These are phyloP conservation scores for Phytophthora sp. DNA, from an alignment of 352 stramenopile genomes.

Conservation along the genomic window DNA sequence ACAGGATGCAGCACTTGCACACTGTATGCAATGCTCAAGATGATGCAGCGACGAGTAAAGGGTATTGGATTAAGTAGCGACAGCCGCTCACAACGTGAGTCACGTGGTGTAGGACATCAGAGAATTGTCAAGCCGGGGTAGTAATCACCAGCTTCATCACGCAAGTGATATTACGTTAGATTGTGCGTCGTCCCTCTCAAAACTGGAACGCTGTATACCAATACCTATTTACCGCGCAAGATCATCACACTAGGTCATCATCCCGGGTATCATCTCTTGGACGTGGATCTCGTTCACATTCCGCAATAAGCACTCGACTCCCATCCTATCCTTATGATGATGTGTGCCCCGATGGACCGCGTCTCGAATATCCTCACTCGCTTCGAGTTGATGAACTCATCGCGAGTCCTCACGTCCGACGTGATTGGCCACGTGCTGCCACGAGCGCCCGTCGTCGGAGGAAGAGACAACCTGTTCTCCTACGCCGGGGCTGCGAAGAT, in stretches of 20 bases:
- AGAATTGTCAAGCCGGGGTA: too few relatives aligned
- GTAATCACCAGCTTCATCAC: slow-evolving; percentile 6
- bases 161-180: too few relatives aligned
- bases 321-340: not conserved
- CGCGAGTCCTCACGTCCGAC: slow-evolving; percentile 11
- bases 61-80: slow-evolving; percentile 3
- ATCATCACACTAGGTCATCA: too few relatives aligned
- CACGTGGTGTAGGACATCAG: too few relatives aligned
- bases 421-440: slow-evolving; percentile 29
- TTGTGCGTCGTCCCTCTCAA: too few relatives aligned
- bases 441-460: slow-evolving; percentile 4
- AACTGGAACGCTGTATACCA: too few relatives aligned
- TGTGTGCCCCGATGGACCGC: slow-evolving; percentile 18
- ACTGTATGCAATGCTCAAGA: not conserved
- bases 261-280: too few relatives aligned
- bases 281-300: too few relatives aligned
- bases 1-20: not conserved
- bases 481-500: not conserved
- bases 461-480: not conserved
- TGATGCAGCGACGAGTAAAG: not conserved
- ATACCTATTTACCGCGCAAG: too few relatives aligned
- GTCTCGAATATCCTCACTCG: slow-evolving; percentile 29
- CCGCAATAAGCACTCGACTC: too few relatives aligned
- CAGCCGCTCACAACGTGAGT: too few relatives aligned
- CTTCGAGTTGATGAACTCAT: slow-evolving; percentile 17